Base-by-base conservation (phyloP, 768 basidiomycete species). In the Psilocybe azurescens region DNA sequence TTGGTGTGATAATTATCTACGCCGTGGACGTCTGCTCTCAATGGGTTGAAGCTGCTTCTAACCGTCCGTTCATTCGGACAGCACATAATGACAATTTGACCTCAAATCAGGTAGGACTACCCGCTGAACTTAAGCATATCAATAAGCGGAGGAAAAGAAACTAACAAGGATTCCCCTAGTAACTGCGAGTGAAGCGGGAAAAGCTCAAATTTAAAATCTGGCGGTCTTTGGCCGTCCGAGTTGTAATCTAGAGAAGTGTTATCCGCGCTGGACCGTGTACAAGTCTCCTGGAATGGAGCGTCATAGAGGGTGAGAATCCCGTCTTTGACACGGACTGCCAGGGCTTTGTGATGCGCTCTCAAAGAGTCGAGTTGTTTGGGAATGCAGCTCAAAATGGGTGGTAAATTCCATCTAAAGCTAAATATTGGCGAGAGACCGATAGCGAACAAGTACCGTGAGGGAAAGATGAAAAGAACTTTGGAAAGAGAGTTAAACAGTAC, bases 91-190 rank as follows among this genome's bases (percentile, higher is more conserved):
- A 64, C 63, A 64, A 59, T 70, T 78, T 77, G 87, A 86, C 86
- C 88, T 89, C 88, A 87, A 85, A 88, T 89, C 87, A 86, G 86
- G 86, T 83, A 86, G 86, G 88, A 87, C 81, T 89, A 89, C 89
- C 88, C 85, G 83, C 88, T 88, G 86, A 89, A 89, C 86, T 89
- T 89, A 89, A 89, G 89, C 88, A 89, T 89, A 89, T 89, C 86
- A 90, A 88, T 89, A 89, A 90, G 89, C 84, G 85, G 88, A 89
- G 89, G 89, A 89, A 89, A 90, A 90, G 89, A 89, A 90, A 90
- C 87, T 89, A 89, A 89, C 88, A 84, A 88, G 88, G 89, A 89
- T 89, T 89, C 86, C 88, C 87, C 82, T 86, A 89, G 89, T 89
- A 89, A 87, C 89, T 86, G 88, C 86, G 85, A 89, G 89, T 88